These are phyloP conservation scores for Rhizoclosmatium globosum DNA, from an alignment of 192 early-diverging fungal species.

Conservation along the genomic window DNA sequence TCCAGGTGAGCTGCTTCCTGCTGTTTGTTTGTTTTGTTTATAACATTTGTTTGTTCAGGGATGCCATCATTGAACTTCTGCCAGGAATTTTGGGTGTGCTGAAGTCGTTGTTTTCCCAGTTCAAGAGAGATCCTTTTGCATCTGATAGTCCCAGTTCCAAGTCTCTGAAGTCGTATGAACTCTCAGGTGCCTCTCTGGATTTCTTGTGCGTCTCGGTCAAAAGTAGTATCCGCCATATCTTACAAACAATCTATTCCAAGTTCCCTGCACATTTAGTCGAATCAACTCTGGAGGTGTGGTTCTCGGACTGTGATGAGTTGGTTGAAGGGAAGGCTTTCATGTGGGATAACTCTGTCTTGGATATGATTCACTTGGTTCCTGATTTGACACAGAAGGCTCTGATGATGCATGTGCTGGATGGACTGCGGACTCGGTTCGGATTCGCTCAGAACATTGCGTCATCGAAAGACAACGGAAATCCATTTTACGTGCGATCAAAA, in stretches of 20 bases:
- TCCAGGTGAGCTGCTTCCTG: conserved; percentile 19
- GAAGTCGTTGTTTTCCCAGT: conserved; percentile 33
- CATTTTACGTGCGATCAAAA: too few species aligned
- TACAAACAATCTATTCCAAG: conserved; percentile 62
- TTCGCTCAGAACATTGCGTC: conserved; percentile 21
- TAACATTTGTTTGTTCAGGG: neutral
- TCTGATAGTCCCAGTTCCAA: neutral
- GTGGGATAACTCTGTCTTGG: too few species aligned
- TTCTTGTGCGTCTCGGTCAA: conserved; percentile 52
- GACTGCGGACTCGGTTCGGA: too few species aligned
- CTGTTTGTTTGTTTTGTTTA: neutral
- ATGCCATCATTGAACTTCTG: conserved; percentile 41
- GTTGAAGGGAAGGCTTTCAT: too few species aligned
- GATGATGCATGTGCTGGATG: too few species aligned
- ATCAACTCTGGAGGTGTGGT: conserved; percentile 71
- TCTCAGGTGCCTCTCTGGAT: conserved; percentile 48
- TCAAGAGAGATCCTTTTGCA: conserved; percentile 28
- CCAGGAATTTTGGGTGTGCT: conserved; percentile 42
- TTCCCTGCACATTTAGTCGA: conserved; percentile 68
- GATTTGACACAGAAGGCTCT: too few species aligned
- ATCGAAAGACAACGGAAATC: too few species aligned
- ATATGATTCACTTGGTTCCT: too few species aligned
- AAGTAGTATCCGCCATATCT: conserved; percentile 55
- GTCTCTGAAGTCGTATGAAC: neutral
- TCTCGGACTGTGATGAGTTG: too few species aligned